phyloP scores from a whole-genome alignment of 768 basidiomycete genomes.

The Trametes cingulata region DNA sequence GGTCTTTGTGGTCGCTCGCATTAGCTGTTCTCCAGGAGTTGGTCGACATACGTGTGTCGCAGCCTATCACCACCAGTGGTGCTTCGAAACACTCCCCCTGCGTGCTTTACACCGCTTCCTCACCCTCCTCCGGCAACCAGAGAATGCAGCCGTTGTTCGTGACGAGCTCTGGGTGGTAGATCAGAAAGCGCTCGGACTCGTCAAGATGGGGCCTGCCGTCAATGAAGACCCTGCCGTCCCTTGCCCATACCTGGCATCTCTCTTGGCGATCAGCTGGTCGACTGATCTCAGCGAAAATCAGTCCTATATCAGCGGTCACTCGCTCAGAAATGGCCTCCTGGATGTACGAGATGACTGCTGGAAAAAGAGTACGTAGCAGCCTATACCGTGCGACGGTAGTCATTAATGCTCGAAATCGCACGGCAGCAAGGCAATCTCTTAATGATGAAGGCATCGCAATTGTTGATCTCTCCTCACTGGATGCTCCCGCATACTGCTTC shows the following conservation, averaged over 20 bases:
- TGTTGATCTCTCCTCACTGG: neutral
- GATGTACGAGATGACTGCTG: neutral
- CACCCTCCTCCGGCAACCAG: slow-evolving; percentile 35
- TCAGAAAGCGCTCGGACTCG: slow-evolving; percentile 33
- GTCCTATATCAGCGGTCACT: slow-evolving; percentile 21
- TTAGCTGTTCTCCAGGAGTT: no score
- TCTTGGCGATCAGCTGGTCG: slow-evolving; percentile 35
- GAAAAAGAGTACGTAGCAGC: neutral
- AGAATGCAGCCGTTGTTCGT: slow-evolving; percentile 39
- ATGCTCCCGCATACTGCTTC: neutral
- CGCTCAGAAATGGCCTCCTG: slow-evolving; percentile 6
- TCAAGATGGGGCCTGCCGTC: slow-evolving; percentile 2
- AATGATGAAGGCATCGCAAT: neutral
- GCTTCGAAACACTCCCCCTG: slow-evolving; percentile 37
- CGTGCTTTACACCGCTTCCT: slow-evolving; percentile 35
- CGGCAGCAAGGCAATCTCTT: no score
- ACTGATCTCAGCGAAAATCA: slow-evolving; percentile 27
- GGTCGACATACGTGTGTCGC: no score
- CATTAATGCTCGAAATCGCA: no score
- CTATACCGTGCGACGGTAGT: no score
- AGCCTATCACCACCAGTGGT: slow-evolving; percentile 33
- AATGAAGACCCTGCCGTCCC: slow-evolving; percentile 27
- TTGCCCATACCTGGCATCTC: slow-evolving; percentile 35
- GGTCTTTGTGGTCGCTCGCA: no score
- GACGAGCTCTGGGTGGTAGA: slow-evolving; percentile 32